A percentile compares a stretch with the other conserved stretches of the same genome.
Evolutionary conservation across 2,329 filamentous ascomycete species (phyloP).

Genomic region (Trichoderma guizhouense): DNA sequence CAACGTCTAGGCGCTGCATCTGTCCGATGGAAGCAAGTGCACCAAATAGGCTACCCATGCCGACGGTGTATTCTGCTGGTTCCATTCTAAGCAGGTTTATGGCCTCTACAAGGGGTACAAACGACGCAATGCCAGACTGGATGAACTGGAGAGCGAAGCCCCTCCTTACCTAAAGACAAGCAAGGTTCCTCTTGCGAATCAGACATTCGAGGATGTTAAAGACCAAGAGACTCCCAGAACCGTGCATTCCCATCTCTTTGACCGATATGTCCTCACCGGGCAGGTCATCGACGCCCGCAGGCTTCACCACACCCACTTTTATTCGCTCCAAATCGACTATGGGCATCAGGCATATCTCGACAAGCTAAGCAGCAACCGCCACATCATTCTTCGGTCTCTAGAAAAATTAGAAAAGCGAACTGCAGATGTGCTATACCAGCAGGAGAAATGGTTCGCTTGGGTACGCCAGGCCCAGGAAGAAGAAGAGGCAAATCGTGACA

Average conservation of each 20-base stretch:
- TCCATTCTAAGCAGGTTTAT: constrained; percentile 6
- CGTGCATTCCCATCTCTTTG: background rate
- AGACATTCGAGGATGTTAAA: constrained; percentile 1
- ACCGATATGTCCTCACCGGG: background rate
- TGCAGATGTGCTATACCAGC: background rate
- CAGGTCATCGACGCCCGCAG: constrained; percentile 8
- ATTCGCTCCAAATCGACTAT: background rate
- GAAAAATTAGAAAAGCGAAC: background rate
- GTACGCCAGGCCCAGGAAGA: background rate
- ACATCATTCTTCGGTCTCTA: background rate
- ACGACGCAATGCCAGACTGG: constrained; percentile 3
- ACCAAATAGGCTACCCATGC: constrained; percentile 6
- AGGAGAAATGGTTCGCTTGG: constrained; percentile 13
- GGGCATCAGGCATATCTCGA: constrained; percentile 5
- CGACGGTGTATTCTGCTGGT: constrained; percentile 11
- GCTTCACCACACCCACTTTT: constrained; percentile 10
- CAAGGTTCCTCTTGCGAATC: background rate
- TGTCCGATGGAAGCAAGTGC: background rate
- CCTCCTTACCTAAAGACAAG: background rate
- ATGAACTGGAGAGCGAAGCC: background rate
- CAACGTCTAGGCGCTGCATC: background rate
- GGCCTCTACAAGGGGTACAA: constrained; percentile 11
- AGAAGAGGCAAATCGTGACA: constrained; percentile 1
- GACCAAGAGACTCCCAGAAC: background rate
- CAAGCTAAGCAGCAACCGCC: constrained; percentile 6